These are phyloP conservation scores for Luffa acutangula DNA, from an alignment of 306 rosid species.

Conservation along the genomic window DNA sequence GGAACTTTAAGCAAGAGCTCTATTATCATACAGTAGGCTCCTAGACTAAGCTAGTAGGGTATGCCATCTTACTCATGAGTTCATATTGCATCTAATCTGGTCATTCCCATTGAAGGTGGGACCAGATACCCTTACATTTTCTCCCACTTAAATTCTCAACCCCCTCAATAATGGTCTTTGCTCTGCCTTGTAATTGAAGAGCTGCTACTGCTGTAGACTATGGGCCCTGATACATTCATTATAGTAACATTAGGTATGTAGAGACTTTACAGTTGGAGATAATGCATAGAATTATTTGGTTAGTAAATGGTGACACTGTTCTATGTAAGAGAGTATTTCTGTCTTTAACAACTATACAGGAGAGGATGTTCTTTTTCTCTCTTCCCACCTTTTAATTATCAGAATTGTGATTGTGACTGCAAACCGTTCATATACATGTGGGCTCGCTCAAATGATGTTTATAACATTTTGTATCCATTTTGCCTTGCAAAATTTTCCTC, in stretches of 20 bases:
- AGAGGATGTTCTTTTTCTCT: too few species aligned
- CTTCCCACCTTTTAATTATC: too few species aligned
- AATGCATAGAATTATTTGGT: background rate
- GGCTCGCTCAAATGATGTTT: background rate
- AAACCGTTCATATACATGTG: background rate
- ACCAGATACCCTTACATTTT: background rate
- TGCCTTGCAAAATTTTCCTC: background rate
- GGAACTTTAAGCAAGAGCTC: background rate
- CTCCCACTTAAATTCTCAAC: background rate
- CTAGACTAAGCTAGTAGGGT: background rate
- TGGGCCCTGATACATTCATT: background rate
- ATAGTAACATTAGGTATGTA: background rate
- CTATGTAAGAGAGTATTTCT: background rate
- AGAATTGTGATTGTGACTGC: background rate
- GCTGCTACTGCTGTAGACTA: too few species aligned
- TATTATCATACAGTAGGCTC: background rate
- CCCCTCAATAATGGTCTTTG: background rate
- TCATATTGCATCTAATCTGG: background rate
- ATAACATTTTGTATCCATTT: background rate
- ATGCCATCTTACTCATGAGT: background rate
- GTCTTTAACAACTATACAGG: background rate
- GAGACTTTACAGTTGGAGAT: background rate
- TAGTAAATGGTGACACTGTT: background rate
- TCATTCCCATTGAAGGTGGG: background rate
- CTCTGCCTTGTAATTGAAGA: background rate